Evolutionary conservation across 257 asterid genomes (phyloP).

Genomic region (Penstemon eatonii): DNA sequence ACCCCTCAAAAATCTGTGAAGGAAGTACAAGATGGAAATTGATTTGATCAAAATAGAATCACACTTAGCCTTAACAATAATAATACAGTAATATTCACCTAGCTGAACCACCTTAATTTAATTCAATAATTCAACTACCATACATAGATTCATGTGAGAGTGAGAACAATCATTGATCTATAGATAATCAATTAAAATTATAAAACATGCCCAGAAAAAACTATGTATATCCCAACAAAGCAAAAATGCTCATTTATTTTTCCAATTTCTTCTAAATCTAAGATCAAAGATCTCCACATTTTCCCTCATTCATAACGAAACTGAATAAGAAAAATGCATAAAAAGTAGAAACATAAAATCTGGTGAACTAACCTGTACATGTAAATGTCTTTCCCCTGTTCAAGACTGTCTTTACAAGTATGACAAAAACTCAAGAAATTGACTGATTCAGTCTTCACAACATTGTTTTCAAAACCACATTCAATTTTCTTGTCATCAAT

Average conservation of each 20-base stretch:
- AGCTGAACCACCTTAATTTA: conserved; percentile 10
- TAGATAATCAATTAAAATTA: conserved; percentile 12
- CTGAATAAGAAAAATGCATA: background rate
- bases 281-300: conserved; percentile 4
- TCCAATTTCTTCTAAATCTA: conserved; percentile 1
- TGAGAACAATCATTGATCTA: background rate
- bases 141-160: background rate
- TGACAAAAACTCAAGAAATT: conserved; percentile 55
- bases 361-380: conserved; percentile 63
- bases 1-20: too few relatives aligned
- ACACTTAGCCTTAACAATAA: background rate
- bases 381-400: conserved; percentile 54
- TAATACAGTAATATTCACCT: background rate
- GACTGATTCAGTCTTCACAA: conserved; percentile 28
- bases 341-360: background rate
- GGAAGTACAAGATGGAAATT: background rate
- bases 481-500: conserved; percentile 29
- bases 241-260: background rate
- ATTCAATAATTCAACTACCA: conserved; percentile 12
- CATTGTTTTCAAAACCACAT: conserved; percentile 24
- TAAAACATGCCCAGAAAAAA: conserved; percentile 1
- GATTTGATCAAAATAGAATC: background rate
- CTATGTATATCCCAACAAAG: background rate
- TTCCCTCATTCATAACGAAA: background rate
- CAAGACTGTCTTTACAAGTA: conserved; percentile 53